phyloP scores from a whole-genome alignment of 331 rosid species.

The Malus hybrid region DNA sequence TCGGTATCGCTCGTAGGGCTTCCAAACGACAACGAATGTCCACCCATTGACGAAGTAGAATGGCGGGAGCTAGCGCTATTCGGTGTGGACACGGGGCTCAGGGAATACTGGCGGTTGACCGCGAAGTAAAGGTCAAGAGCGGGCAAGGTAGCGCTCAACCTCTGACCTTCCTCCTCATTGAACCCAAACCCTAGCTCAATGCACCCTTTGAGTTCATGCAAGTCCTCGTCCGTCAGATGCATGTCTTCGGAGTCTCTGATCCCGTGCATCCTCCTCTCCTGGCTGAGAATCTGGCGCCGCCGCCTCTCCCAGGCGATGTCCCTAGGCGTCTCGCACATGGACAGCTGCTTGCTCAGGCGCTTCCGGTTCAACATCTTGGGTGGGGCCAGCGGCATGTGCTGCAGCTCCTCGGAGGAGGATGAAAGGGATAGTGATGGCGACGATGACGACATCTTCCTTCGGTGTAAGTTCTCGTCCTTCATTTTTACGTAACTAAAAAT shows the following conservation, averaged over 20 bases:
- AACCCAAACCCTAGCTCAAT: slow-evolving; percentile 92
- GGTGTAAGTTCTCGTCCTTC: not conserved
- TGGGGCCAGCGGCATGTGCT: slow-evolving; percentile 30
- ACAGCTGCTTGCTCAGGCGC: slow-evolving; percentile 41
- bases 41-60: slow-evolving; percentile 42
- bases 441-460: not conserved
- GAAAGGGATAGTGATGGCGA: slow-evolving; percentile 7
- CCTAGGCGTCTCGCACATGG: slow-evolving; percentile 45
- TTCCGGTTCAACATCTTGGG: slow-evolving; percentile 31
- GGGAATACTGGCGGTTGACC: slow-evolving; percentile 57
- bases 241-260: slow-evolving; percentile 25
- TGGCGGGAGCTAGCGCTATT: slow-evolving; percentile 18
- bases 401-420: slow-evolving; percentile 41
- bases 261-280: slow-evolving; percentile 32
- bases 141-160: slow-evolving; percentile 64
- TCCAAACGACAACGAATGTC: slow-evolving; percentile 37
- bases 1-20: slow-evolving; percentile 49
- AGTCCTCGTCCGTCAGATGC: slow-evolving; percentile 68
- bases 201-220: slow-evolving; percentile 67
- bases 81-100: slow-evolving; percentile 53
- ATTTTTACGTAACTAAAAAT: not conserved
- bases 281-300: slow-evolving; percentile 36
- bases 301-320: slow-evolving; percentile 83
- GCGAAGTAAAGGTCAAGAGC: slow-evolving; percentile 93
- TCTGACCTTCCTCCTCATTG: slow-evolving; percentile 80